Percentiles rank a stretch among this genome's conserved stretches.
These are phyloP conservation scores for Cylindrodendrum hubeiense DNA, from an alignment of 2,329 filamentous ascomycete species.

Conservation along the genomic window DNA sequence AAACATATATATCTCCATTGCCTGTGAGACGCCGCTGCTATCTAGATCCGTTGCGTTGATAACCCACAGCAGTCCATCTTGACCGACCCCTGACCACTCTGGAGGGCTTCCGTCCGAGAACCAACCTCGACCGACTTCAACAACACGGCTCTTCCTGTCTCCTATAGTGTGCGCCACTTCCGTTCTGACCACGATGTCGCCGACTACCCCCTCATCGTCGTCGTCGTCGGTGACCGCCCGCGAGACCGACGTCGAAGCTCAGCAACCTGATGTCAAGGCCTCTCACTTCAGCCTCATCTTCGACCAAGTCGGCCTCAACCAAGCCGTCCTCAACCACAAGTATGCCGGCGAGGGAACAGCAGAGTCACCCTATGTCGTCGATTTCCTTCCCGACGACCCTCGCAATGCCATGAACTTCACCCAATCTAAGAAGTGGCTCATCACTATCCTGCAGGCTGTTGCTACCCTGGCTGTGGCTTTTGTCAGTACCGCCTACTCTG, in stretches of 20 bases:
- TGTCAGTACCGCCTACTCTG: constrained; percentile 75
- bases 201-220: constrained; percentile 33
- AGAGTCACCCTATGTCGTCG: constrained; percentile 76
- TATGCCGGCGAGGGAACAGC: constrained; percentile 74
- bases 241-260: constrained; percentile 57
- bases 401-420: constrained; percentile 75
- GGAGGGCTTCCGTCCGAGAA: constrained; percentile 2
- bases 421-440: constrained; percentile 71
- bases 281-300: constrained; percentile 66
- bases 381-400: constrained; percentile 75
- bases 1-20: constrained; percentile 28
- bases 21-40: not conserved
- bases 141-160: not conserved
- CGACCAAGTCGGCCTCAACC: constrained; percentile 69
- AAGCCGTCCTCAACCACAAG: constrained; percentile 65
- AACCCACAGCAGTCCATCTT: not conserved
- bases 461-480: constrained; percentile 79
- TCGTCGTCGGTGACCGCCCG: constrained; percentile 39
- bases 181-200: constrained; percentile 34
- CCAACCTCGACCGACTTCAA: constrained; percentile 2
- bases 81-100: constrained; percentile 2
- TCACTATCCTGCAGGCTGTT: constrained; percentile 72
- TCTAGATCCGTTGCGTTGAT: not conserved
- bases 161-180: not conserved
- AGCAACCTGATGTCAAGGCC: constrained; percentile 48